phyloP scores from a whole-genome alignment of 331 rosid genomes.

The Pyrus hybrid region DNA sequence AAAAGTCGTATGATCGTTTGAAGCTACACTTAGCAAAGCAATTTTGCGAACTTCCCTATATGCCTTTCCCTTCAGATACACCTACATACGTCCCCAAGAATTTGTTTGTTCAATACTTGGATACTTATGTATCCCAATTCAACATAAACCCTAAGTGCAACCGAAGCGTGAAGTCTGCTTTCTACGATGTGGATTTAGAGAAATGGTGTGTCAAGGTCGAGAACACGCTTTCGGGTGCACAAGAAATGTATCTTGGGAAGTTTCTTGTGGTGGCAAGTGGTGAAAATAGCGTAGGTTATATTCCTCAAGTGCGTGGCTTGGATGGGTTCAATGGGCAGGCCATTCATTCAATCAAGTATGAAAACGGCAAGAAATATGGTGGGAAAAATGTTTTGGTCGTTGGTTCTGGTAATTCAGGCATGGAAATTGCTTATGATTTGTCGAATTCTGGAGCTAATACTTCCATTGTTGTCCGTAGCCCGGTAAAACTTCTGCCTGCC shows the following conservation, averaged over 20 bases:
- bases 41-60: slow-evolving; percentile 46
- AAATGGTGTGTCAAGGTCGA: slow-evolving; percentile 36
- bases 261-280: slow-evolving; percentile 52
- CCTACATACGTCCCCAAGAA: slow-evolving; percentile 37
- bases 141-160: slow-evolving; percentile 9
- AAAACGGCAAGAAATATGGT: slow-evolving; percentile 28
- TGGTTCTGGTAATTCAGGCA: slow-evolving; percentile 50
- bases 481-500: slow-evolving; percentile 8
- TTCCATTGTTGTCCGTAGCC: slow-evolving; percentile 37
- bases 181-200: neutral
- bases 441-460: slow-evolving; percentile 38
- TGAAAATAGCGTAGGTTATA: slow-evolving; percentile 33
- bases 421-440: slow-evolving; percentile 64
- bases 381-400: slow-evolving; percentile 40
- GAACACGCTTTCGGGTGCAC: neutral
- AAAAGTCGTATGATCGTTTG: slow-evolving; percentile 52
- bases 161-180: slow-evolving; percentile 25
- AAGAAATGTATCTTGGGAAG: slow-evolving; percentile 18
- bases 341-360: slow-evolving; percentile 36
- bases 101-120: slow-evolving; percentile 36
- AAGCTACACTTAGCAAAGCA: slow-evolving; percentile 52
- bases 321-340: slow-evolving; percentile 28
- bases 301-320: slow-evolving; percentile 35
- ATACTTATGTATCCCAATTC: slow-evolving; percentile 22
- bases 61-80: slow-evolving; percentile 19